Evolutionary conservation across 148 eudicot species (phyloP).

Genomic region (Rhododendron molle): DNA sequence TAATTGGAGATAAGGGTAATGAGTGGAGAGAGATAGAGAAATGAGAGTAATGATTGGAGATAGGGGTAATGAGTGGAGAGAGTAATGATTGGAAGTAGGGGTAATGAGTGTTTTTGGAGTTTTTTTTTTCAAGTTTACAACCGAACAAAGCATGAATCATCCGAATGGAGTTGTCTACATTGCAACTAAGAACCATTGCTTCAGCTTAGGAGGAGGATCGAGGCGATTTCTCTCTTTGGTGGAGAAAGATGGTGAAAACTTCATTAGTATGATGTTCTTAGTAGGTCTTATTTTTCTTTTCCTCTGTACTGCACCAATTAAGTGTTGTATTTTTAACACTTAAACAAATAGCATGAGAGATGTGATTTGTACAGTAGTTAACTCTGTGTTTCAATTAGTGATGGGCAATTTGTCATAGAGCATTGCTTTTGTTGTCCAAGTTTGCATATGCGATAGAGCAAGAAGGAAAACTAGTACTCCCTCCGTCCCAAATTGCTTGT

Average conservation of each 20-base stretch:
- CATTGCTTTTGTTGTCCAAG: background rate
- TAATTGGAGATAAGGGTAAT: no score
- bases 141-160: no score
- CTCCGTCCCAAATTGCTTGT: no score
- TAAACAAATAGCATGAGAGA: background rate
- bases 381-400: no score
- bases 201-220: slow-evolving; percentile 97
- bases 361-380: background rate
- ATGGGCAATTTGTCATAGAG: no score
- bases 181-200: slow-evolving; percentile 94
- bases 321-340: background rate
- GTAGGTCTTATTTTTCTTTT: background rate
- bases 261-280: background rate
- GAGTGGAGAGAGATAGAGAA: no score
- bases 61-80: no score
- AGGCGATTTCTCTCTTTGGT: slow-evolving; percentile 72
- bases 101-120: no score
- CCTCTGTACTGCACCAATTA: background rate
- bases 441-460: background rate
- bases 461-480: background rate
- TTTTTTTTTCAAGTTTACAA: no score
- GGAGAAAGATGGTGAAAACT: slow-evolving; percentile 67
- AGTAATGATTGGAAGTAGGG: no score
- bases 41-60: no score
- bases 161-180: slow-evolving; percentile 45